These are phyloP conservation scores for Neurospora sublineolata DNA, from an alignment of 495 filamentous ascomycete genomes.

Conservation along the genomic window DNA sequence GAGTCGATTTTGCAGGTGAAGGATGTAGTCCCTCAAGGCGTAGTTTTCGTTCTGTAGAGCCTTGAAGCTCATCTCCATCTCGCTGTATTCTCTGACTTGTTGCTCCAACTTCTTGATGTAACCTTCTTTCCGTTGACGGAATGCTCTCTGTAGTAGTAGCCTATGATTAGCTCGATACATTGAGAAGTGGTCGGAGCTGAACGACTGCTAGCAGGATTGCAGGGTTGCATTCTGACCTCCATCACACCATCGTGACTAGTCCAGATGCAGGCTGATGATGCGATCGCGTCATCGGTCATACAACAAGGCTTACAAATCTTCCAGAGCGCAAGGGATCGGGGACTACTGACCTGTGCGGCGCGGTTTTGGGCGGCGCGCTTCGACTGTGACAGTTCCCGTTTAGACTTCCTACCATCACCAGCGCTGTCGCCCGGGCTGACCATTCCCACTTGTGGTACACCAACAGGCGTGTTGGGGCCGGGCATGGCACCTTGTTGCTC, in stretches of 20 bases:
- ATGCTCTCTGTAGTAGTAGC: constrained; percentile 57
- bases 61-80: constrained; percentile 60
- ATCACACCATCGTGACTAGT: not conserved
- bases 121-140: constrained; percentile 92
- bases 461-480: constrained; percentile 8
- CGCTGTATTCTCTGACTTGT: constrained; percentile 65
- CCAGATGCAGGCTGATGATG: not conserved
- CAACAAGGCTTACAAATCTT: not conserved
- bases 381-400: constrained; percentile 84
- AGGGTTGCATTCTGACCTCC: not conserved
- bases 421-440: constrained; percentile 14
- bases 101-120: constrained; percentile 96
- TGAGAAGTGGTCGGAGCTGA: not conserved
- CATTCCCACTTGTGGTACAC: constrained; percentile 1
- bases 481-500: constrained; percentile 16
- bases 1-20: constrained; percentile 79
- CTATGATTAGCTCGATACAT: not conserved
- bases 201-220: not conserved
- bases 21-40: constrained; percentile 79
- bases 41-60: constrained; percentile 77
- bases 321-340: not conserved
- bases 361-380: constrained; percentile 96
- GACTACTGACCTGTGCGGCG: constrained; percentile 71
- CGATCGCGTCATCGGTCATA: not conserved
- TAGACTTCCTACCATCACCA: constrained; percentile 39